Evolutionary conservation across 148 eudicot genomes (phyloP).

Genomic region (Spergularia bocconei): DNA sequence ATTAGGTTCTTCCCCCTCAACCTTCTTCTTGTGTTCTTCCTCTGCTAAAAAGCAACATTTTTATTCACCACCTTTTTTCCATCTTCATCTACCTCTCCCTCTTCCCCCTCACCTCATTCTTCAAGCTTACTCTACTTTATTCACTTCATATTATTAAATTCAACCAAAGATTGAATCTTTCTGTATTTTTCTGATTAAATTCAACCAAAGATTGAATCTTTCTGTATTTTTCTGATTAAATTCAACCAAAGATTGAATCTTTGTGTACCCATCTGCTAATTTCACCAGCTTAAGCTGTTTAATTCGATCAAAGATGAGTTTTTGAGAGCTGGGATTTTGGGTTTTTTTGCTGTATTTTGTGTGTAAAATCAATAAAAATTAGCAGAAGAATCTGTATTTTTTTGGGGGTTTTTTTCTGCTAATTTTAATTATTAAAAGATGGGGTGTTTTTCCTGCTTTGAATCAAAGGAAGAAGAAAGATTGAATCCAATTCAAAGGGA

Average conservation of each 20-base stretch:
- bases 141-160: too few species aligned
- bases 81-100: neutral
- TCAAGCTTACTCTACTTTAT: neutral
- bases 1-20: slow-evolving; percentile 1
- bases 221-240: neutral
- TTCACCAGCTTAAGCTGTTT: neutral
- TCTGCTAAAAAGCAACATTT: neutral
- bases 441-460: slow-evolving; percentile 95
- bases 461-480: slow-evolving; percentile 73
- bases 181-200: too few species aligned
- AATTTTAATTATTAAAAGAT: slow-evolving; percentile 24
- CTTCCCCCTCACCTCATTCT: neutral
- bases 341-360: neutral
- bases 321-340: neutral
- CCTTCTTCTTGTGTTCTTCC: slow-evolving; percentile 4
- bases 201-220: neutral
- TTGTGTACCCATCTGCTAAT: neutral
- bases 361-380: neutral
- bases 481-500: slow-evolving; percentile 43
- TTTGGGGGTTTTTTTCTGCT: neutral
- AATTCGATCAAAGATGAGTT: slow-evolving; percentile 4
- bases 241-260: neutral
- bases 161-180: too few species aligned
- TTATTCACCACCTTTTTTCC: neutral
- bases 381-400: neutral